Base-by-base conservation (phyloP, 2,329 filamentous ascomycete genomes). In the Alternaria ethzedia region DNA sequence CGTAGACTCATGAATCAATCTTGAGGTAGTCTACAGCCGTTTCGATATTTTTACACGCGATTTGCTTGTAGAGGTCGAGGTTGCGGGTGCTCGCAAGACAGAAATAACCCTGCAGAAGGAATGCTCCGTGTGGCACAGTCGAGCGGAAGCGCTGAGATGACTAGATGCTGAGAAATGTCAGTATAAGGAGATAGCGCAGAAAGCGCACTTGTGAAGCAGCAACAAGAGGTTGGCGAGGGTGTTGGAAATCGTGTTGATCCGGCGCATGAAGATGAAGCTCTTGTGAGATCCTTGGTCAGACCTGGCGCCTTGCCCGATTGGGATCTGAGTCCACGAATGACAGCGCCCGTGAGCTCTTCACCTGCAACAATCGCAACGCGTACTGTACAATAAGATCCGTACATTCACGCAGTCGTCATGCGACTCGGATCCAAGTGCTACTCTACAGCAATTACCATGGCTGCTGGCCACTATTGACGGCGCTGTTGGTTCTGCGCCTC, bases 101-200 rank as follows among this genome's bases (percentile, higher is more conserved):
- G 57, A 67, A 65, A 64, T 63, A 66, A 65, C 65, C 68, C 66
- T 71, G 68, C 70, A 71, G 69, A 72, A 70, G 66, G 69, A 76
- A 75, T 77, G 72, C 71, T 78, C 74, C 66, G 57, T 64, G 70
- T 55, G 70, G 63, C 66, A 67, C 68, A 63, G 67, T 55, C 56
- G 65, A 60, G 51, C 47, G 43, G 57, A 56, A 51, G 57, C 51
- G 32, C 26, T 30, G 26, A 47, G 32, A 41, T 23, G 25, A 23
- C 30, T 21, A 60, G 57, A 41, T 17, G 45, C 51, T 44, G 26
- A 21, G 17, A 43, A 41, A 43, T 36, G 28, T 46, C 12, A 47
- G 41, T 57, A 51, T 54, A 54, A 64, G 50, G 55, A 49, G 45
- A 17, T 47, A 36, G 15, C 20, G 58, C 20, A 49, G 23, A 55